These are phyloP conservation scores for Fistulinella cinereoalba DNA, from an alignment of 1,284 basidiomycete genomes.

Conservation along the genomic window DNA sequence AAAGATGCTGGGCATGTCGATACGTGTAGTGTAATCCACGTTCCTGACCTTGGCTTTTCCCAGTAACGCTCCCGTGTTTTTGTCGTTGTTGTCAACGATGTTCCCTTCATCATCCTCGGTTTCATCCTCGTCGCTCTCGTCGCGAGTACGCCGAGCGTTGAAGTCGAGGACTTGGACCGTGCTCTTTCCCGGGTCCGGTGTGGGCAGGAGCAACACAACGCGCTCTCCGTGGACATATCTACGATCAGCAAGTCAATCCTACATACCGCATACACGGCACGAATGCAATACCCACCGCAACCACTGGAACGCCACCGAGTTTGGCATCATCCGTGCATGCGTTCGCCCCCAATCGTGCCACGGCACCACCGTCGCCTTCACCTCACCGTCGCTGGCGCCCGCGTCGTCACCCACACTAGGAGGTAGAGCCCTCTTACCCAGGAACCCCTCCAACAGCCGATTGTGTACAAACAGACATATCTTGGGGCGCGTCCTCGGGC, in stretches of 20 bases:
- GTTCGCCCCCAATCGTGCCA: conserved; percentile 50
- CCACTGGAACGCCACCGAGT: conserved; percentile 35
- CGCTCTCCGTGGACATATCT: conserved; percentile 49
- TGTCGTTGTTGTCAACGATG: no score
- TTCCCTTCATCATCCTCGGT: no score
- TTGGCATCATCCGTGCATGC: conserved; percentile 39
- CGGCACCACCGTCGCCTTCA: conserved; percentile 10
- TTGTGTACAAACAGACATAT: conserved; percentile 40
- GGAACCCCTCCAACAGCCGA: conserved; percentile 32
- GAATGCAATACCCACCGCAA: conserved; percentile 32
- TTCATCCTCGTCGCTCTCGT: not conserved
- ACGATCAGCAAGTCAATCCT: not conserved
- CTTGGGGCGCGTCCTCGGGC: conserved; percentile 11
- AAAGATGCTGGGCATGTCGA: conserved; percentile 22
- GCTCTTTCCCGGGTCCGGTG: conserved; percentile 7
- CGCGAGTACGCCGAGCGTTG: conserved; percentile 22
- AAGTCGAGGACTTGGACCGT: conserved; percentile 39
- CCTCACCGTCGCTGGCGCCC: not conserved
- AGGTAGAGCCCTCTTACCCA: no score
- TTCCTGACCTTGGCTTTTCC: not conserved
- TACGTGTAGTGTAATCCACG: conserved; percentile 12
- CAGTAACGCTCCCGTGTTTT: no score
- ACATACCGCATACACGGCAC: not conserved
- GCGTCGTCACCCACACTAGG: no score
- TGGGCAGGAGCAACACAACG: conserved; percentile 33